A percentile compares a stretch with the other conserved stretches of the same genome.
Conservation (phyloP, 2,329 filamentous ascomycete species). For the Gaeumannomyces tritici region DNA sequence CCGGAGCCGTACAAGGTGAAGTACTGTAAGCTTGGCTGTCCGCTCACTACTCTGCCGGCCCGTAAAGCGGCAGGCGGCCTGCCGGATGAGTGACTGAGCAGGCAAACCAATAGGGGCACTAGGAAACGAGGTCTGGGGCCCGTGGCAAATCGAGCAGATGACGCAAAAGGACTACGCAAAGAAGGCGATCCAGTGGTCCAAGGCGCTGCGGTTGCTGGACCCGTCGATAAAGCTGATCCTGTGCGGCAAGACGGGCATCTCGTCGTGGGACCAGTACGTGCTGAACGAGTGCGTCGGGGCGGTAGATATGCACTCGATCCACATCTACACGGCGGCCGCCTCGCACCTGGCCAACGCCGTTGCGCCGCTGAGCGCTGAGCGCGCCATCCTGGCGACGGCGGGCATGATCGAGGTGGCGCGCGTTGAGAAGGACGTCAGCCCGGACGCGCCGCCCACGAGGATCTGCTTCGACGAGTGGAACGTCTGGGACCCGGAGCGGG, state of each 20-base stretch:
- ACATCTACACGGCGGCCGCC: slow-evolving; percentile 61
- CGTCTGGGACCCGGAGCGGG: slow-evolving; percentile 66
- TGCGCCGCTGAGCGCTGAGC: slow-evolving; percentile 60
- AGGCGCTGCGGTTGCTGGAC: slow-evolving; percentile 62
- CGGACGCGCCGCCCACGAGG: slow-evolving; percentile 49
- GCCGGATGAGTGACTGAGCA: no score
- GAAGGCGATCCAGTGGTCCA: slow-evolving; percentile 62
- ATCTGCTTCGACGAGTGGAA: slow-evolving; percentile 87
- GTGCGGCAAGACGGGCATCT: slow-evolving; percentile 62
- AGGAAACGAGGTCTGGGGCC: slow-evolving; percentile 64
- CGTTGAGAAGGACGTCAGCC: slow-evolving; percentile 55
- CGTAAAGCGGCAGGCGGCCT: no score
- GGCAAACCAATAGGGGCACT: slow-evolving; percentile 48
- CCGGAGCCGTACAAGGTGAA: slow-evolving; percentile 64
- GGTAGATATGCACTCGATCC: slow-evolving; percentile 72
- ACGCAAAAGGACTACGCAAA: slow-evolving; percentile 61
- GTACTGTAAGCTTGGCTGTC: background rate
- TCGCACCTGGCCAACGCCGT: slow-evolving; percentile 40
- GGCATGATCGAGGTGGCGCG: slow-evolving; percentile 63
- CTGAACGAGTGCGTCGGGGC: slow-evolving; percentile 54
- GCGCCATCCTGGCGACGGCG: slow-evolving; percentile 61
- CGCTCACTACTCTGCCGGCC: no score
- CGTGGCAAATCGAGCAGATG: slow-evolving; percentile 59
- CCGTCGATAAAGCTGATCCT: slow-evolving; percentile 61
- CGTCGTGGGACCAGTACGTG: slow-evolving; percentile 64